These are phyloP conservation scores for Trichothecium roseum DNA, from an alignment of 2,329 filamentous ascomycete genomes.

Conservation along the genomic window DNA sequence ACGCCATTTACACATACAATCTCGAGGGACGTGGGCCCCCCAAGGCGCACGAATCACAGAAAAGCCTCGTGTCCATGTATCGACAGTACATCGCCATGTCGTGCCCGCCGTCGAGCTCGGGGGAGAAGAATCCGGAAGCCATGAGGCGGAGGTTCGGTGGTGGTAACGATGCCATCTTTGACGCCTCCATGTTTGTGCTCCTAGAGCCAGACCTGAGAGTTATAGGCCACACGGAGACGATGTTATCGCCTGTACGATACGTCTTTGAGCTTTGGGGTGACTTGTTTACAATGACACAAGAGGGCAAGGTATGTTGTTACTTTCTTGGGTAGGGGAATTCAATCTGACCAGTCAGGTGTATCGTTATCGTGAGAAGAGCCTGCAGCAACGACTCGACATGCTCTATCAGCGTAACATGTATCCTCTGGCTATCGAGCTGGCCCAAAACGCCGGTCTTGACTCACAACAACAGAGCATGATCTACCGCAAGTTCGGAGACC, in stretches of 20 bases:
- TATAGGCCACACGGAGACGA: slow-evolving; percentile 77
- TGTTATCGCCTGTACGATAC: slow-evolving; percentile 69
- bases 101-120: slow-evolving; percentile 56
- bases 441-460: slow-evolving; percentile 79
- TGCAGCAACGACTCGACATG: slow-evolving; percentile 86
- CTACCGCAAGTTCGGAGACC: slow-evolving; percentile 87
- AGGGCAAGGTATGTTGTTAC: slow-evolving; percentile 65
- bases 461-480: slow-evolving; percentile 78
- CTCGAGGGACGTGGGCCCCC: slow-evolving; percentile 76
- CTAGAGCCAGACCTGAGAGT: slow-evolving; percentile 88
- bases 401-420: slow-evolving; percentile 92
- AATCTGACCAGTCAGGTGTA: slow-evolving; percentile 50
- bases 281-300: slow-evolving; percentile 78
- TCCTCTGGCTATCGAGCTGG: slow-evolving; percentile 81
- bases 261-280: slow-evolving; percentile 86
- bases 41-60: slow-evolving; percentile 84
- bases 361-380: slow-evolving; percentile 80
- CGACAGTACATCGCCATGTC: slow-evolving; percentile 81
- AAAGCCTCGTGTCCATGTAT: slow-evolving; percentile 70
- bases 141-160: slow-evolving; percentile 65
- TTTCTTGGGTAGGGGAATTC: no score
- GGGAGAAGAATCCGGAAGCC: slow-evolving; percentile 44
- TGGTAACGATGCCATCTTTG: slow-evolving; percentile 64
- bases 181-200: slow-evolving; percentile 77
- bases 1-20: slow-evolving; percentile 92